Conservation (phyloP, 2,329 filamentous ascomycete species). For the Arthrocladium fulminans region DNA sequence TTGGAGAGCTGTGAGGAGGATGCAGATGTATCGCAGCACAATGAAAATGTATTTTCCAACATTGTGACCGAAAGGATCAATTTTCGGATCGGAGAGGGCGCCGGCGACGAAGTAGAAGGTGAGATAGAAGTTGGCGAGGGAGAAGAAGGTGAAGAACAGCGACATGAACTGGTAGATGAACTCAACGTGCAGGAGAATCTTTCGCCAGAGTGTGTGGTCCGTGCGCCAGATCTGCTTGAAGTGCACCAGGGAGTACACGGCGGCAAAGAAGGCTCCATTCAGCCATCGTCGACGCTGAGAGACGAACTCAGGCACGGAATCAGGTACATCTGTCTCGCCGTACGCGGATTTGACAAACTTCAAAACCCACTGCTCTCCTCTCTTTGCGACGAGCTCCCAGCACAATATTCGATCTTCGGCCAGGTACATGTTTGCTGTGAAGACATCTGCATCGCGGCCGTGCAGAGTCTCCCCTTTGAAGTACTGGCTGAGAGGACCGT, state of each 20-base stretch:
- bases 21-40: conserved; percentile 72
- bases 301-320: conserved; percentile 90
- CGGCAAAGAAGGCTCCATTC: conserved; percentile 97
- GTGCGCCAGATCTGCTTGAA: conserved; percentile 88
- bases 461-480: conserved; percentile 98
- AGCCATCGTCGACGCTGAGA: conserved; percentile 94
- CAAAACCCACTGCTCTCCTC: conserved; percentile 89
- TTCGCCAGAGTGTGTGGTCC: conserved; percentile 81
- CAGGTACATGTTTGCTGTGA: conserved; percentile 98
- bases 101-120: conserved; percentile 98
- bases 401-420: conserved; percentile 98
- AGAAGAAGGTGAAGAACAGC: conserved; percentile 94
- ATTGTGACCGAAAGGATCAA: conserved; percentile 87
- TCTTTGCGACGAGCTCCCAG: conserved; percentile 94
- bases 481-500: conserved; percentile 92
- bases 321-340: conserved; percentile 95
- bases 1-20: conserved; percentile 83
- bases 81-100: conserved; percentile 64
- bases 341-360: conserved; percentile 97
- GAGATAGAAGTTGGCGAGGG: conserved; percentile 96
- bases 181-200: conserved; percentile 86
- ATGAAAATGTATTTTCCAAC: conserved; percentile 79
- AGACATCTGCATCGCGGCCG: conserved; percentile 91
- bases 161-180: conserved; percentile 92
- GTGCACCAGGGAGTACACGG: conserved; percentile 93